These are phyloP conservation scores for Coniochaeta pulveracea DNA, from an alignment of 2,329 filamentous ascomycete genomes.

Conservation along the genomic window DNA sequence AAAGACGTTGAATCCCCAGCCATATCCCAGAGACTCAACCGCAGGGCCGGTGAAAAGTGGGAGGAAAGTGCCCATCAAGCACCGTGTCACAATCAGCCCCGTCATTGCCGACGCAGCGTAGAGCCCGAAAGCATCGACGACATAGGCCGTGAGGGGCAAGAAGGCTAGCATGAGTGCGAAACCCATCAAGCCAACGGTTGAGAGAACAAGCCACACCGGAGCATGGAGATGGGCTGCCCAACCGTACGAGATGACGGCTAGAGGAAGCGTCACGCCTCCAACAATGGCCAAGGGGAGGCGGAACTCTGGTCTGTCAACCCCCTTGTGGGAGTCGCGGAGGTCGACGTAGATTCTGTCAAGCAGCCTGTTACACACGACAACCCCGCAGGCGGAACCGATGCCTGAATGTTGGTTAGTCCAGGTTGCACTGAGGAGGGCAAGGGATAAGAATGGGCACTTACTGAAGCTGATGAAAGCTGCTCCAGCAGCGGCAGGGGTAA, in stretches of 20 bases:
- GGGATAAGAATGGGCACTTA: conserved; percentile 14
- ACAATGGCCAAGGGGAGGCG: conserved; percentile 40
- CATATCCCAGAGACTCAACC: conserved; percentile 35
- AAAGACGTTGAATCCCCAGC: conserved; percentile 36
- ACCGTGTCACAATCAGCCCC: conserved; percentile 41
- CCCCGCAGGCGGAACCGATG: conserved; percentile 32
- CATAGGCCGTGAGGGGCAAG: conserved; percentile 40
- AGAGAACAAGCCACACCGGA: conserved; percentile 29
- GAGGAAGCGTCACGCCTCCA: conserved; percentile 32
- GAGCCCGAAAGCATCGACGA: conserved; percentile 44
- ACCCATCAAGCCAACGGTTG: conserved; percentile 32
- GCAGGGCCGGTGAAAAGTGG: conserved; percentile 39
- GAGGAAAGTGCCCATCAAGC: conserved; percentile 44
- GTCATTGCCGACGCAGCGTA: conserved; percentile 48
- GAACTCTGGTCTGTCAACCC: conserved; percentile 37
- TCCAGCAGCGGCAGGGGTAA: conserved; percentile 40
- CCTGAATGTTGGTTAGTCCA: conserved; percentile 20
- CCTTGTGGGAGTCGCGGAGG: conserved; percentile 27
- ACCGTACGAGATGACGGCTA: conserved; percentile 34
- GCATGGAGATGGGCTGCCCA: conserved; percentile 34
- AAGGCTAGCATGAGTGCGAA: conserved; percentile 30
- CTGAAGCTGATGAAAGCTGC: conserved; percentile 44
- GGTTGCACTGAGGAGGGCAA: not conserved
- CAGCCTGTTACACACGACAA: conserved; percentile 34
- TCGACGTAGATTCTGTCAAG: conserved; percentile 43